Percentiles rank a stretch among this genome's conserved stretches.
Conservation (phyloP, 768 basidiomycete genomes). For the Russula earlei region DNA sequence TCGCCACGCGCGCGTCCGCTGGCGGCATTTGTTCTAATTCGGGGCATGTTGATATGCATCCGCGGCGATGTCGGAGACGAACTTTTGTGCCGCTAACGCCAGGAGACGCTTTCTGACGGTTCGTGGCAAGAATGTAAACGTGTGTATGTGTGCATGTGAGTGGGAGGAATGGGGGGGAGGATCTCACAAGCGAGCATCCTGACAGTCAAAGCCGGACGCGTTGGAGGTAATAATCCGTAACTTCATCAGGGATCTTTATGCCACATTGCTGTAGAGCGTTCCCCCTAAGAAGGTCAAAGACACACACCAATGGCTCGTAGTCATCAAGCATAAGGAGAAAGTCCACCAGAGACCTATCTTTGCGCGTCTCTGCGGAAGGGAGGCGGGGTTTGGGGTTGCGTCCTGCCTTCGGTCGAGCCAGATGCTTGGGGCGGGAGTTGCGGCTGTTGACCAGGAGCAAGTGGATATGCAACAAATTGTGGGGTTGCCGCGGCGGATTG, state of each 20-base stretch:
- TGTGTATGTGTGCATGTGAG: slow-evolving; percentile 14
- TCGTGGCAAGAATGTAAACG: slow-evolving; percentile 1
- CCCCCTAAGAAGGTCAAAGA: background rate
- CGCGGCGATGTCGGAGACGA: slow-evolving; percentile 91
- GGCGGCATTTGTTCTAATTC: slow-evolving; percentile 82
- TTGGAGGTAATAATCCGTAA: slow-evolving; percentile 96
- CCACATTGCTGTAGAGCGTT: background rate
- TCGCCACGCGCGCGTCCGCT: slow-evolving; percentile 58
- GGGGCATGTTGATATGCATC: slow-evolving; percentile 96
- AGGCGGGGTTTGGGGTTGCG: slow-evolving; percentile 49
- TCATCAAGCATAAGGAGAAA: slow-evolving; percentile 95
- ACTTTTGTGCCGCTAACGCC: slow-evolving; percentile 94
- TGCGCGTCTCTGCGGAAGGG: slow-evolving; percentile 70
- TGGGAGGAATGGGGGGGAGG: background rate
- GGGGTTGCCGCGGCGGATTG: slow-evolving; percentile 13
- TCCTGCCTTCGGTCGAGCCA: slow-evolving; percentile 7
- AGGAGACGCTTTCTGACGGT: slow-evolving; percentile 76
- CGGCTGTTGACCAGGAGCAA: slow-evolving; percentile 19
- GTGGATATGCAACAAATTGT: slow-evolving; percentile 19
- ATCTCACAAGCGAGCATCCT: slow-evolving; percentile 82
- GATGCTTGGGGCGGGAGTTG: slow-evolving; percentile 19
- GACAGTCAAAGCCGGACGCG: slow-evolving; percentile 92
- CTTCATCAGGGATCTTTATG: slow-evolving; percentile 87
- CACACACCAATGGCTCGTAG: slow-evolving; percentile 82
- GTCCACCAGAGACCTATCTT: slow-evolving; percentile 85